A percentile compares a stretch with the other conserved stretches of the same genome.
Evolutionary conservation across 2,329 filamentous ascomycete genomes (phyloP).

Genomic region (Raffaelea arxii): DNA sequence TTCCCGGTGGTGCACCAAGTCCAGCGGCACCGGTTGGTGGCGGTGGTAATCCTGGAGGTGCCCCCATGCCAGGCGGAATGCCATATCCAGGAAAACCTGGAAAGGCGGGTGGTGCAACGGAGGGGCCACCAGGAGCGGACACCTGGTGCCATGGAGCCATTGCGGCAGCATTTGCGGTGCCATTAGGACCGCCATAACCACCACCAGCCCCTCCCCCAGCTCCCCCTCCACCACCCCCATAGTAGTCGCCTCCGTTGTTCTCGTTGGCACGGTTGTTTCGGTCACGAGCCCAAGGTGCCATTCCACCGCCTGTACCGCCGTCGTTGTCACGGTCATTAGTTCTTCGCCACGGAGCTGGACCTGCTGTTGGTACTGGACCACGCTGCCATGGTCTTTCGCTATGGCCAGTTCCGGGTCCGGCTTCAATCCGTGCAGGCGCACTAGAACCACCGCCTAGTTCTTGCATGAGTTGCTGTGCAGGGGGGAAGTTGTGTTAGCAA

Average conservation of each 20-base stretch:
- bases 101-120: conserved; percentile 31
- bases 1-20: conserved; percentile 35
- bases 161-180: too few relatives aligned
- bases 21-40: conserved; percentile 14
- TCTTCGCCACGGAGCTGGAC: conserved; percentile 71
- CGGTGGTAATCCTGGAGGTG: conserved; percentile 11
- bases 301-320: conserved; percentile 23
- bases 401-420: conserved; percentile 58
- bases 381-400: conserved; percentile 74
- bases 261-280: conserved; percentile 39
- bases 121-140: conserved; percentile 26
- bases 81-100: conserved; percentile 28
- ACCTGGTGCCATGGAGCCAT: conserved; percentile 31
- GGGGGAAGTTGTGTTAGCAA: too few relatives aligned
- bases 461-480: conserved; percentile 90
- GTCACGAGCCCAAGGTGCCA: conserved; percentile 54
- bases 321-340: conserved; percentile 42
- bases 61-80: conserved; percentile 40
- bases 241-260: conserved; percentile 27
- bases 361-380: conserved; percentile 72
- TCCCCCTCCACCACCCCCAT: conserved; percentile 19
- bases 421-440: conserved; percentile 76
- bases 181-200: conserved; percentile 45
- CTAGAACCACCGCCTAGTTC: conserved; percentile 74
- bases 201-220: conserved; percentile 20